These are phyloP conservation scores for Pichia sp. DNA, from an alignment of 1,139 yeast genomes.

Conservation along the genomic window DNA sequence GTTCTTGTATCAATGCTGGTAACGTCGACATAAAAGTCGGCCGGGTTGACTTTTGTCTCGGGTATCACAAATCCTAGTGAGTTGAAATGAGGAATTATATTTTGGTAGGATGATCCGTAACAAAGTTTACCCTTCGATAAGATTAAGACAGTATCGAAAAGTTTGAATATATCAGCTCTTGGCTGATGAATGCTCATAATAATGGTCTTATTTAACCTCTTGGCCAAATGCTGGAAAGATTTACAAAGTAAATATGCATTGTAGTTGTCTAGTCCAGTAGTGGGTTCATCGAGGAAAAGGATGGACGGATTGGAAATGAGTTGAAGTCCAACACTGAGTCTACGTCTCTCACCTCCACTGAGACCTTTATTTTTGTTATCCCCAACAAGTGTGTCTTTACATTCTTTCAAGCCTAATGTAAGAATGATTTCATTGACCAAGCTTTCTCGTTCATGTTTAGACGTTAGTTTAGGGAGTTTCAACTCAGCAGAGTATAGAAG, in stretches of 20 bases:
- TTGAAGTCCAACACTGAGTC: slow-evolving; percentile 75
- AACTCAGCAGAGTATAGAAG: slow-evolving; percentile 64
- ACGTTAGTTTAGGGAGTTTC: slow-evolving; percentile 41
- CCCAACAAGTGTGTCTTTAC: slow-evolving; percentile 54
- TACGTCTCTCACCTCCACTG: slow-evolving; percentile 81
- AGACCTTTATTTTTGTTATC: slow-evolving; percentile 56
- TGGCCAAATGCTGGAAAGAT: slow-evolving; percentile 50
- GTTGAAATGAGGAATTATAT: slow-evolving; percentile 39
- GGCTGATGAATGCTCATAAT: slow-evolving; percentile 83
- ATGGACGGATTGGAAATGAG: slow-evolving; percentile 69
- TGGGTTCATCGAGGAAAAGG: slow-evolving; percentile 79
- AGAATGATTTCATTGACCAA: slow-evolving; percentile 58
- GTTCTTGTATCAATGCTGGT: slow-evolving; percentile 56
- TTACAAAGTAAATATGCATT: slow-evolving; percentile 63
- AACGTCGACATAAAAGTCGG: slow-evolving; percentile 62
- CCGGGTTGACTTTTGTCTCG: slow-evolving; percentile 39
- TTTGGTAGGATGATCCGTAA: slow-evolving; percentile 21
- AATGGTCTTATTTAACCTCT: slow-evolving; percentile 58
- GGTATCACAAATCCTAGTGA: slow-evolving; percentile 41
- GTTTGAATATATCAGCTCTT: slow-evolving; percentile 64
- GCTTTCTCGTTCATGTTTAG: slow-evolving; percentile 32
- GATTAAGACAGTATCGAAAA: slow-evolving; percentile 68
- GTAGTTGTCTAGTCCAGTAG: slow-evolving; percentile 80
- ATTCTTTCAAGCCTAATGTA: slow-evolving; percentile 56
- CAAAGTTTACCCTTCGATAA: slow-evolving; percentile 47